Percentiles rank a stretch among this genome's conserved stretches.
These are phyloP conservation scores for Metschnikowia lochheadii DNA, from an alignment of 805 yeast species.

Conservation along the genomic window DNA sequence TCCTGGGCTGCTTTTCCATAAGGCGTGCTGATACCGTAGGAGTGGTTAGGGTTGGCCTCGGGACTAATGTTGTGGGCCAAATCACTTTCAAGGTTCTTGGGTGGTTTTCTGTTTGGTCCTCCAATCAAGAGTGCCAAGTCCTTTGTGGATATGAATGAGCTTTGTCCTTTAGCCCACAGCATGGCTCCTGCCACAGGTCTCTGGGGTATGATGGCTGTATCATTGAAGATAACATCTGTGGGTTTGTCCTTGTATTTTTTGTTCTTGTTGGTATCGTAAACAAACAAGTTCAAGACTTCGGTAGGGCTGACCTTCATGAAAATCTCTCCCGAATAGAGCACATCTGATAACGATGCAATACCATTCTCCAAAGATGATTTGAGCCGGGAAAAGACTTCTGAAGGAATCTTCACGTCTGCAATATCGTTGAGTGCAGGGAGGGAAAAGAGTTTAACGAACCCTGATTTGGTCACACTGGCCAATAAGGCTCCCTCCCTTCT, in stretches of 20 bases:
- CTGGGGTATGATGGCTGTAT: slow-evolving; percentile 61
- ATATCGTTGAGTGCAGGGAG: slow-evolving; percentile 65
- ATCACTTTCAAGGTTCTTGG: slow-evolving; percentile 56
- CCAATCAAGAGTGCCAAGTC: slow-evolving; percentile 67
- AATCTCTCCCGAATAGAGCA: slow-evolving; percentile 53
- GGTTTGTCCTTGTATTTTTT: slow-evolving; percentile 19
- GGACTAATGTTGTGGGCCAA: slow-evolving; percentile 47
- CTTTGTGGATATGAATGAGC: slow-evolving; percentile 52
- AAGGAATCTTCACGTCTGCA: slow-evolving; percentile 37
- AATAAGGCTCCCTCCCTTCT: slow-evolving; percentile 44
- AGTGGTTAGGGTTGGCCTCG: slow-evolving; percentile 36
- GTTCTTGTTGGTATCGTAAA: slow-evolving; percentile 20
- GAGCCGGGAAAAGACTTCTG: slow-evolving; percentile 24
- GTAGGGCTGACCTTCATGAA: slow-evolving; percentile 52
- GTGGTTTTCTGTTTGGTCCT: slow-evolving; percentile 66
- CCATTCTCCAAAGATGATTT: slow-evolving; percentile 21
- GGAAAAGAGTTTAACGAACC: slow-evolving; percentile 45
- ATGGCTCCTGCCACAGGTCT: slow-evolving; percentile 77
- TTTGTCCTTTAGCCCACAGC: slow-evolving; percentile 80
- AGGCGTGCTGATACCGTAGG: slow-evolving; percentile 26
- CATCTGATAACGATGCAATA: slow-evolving; percentile 22
- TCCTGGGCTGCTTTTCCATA: slow-evolving; percentile 5
- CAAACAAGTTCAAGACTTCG: slow-evolving; percentile 33
- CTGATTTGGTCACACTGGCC: slow-evolving; percentile 43
- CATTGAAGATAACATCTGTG: slow-evolving; percentile 66